Evolutionary conservation across 805 yeast genomes (phyloP), one percentile per base, ranked within the genome.

Genomic region (Saturnispora hagleri): DNA sequence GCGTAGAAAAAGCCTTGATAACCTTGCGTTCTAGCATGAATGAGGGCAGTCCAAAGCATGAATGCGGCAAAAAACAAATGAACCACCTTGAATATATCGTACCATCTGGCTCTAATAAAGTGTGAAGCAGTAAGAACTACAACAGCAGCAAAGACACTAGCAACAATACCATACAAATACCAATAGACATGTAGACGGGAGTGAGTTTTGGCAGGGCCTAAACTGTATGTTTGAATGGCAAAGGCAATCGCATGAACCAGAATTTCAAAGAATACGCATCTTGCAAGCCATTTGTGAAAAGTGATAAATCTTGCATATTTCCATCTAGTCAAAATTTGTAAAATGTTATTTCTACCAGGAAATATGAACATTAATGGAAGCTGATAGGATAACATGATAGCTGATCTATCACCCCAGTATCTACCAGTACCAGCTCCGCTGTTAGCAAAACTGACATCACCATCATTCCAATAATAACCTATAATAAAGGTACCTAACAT

Each of bases 241-340:
- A 68, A 60, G 2, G 69, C 58, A 47, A 57, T 53, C 2, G 66
- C 69, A 54, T 82, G 87, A 6, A 79, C 60, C 3, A 81, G 60
- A 41, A 79, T 59, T 28, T 73, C 65, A 2, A 72, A 48, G 35
- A 68, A 63, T 2, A 70, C 60, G 12, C 73, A 63, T 55, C 86
- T 70, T 1, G 81, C 73, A 8, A 79, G 55, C 68, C 84, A 81
- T 48, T 83, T 72, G 61, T 82, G 88, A 58, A 74, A 77, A 31
- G 76, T 67, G 45, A 80, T 69, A 60, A 79, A 82, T 22, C 82
- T 71, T 0, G 82, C 66, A 53, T 67, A 74, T 15, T 70, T 69
- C 83, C 84, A 78, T 26, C 83, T 76, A 1, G 87, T 78, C 17
- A 77, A 17, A 77, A 79, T 77, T 54, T 75, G 80, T 52, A 82